Percentiles rank a stretch among this genome's conserved stretches.
Evolutionary conservation across 352 stramenopile species (phyloP).

Genomic region (Globisporangium spiculum): DNA sequence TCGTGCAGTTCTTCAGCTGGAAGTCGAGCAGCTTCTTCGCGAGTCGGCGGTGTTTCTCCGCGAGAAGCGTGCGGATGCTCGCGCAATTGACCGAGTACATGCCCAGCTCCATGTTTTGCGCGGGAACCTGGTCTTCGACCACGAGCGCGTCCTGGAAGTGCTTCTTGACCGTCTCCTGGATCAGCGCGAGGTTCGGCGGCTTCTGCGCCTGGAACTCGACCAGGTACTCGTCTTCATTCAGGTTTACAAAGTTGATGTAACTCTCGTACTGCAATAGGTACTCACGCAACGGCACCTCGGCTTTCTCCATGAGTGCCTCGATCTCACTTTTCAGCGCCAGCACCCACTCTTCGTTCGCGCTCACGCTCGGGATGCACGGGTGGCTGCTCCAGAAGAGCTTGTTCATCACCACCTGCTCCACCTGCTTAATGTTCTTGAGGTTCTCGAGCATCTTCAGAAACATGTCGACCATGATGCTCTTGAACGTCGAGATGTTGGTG

Average conservation of each 20-base stretch:
- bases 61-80: conserved; percentile 62
- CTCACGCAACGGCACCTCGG: conserved; percentile 45
- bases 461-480: conserved; percentile 53
- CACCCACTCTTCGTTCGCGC: conserved; percentile 86
- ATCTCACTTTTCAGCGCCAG: conserved; percentile 53
- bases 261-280: conserved; percentile 85
- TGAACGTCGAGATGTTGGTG: conserved; percentile 64
- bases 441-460: conserved; percentile 82
- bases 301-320: conserved; percentile 54
- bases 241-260: conserved; percentile 88
- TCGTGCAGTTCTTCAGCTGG: conserved; percentile 73
- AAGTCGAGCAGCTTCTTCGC: conserved; percentile 73
- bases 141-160: conserved; percentile 58
- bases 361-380: conserved; percentile 83
- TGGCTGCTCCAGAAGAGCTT: conserved; percentile 94
- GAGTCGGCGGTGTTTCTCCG: conserved; percentile 75
- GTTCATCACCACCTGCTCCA: conserved; percentile 92
- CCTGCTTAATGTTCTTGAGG: conserved; percentile 82
- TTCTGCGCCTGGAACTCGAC: conserved; percentile 71
- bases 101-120: conserved; percentile 64
- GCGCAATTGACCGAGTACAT: conserved; percentile 84
- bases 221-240: conserved; percentile 88
- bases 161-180: conserved; percentile 78
- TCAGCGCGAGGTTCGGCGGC: conserved; percentile 58
- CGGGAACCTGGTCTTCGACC: conserved; percentile 60